phyloP scores from a whole-genome alignment of 805 yeast genomes.

The Candida awuae region DNA sequence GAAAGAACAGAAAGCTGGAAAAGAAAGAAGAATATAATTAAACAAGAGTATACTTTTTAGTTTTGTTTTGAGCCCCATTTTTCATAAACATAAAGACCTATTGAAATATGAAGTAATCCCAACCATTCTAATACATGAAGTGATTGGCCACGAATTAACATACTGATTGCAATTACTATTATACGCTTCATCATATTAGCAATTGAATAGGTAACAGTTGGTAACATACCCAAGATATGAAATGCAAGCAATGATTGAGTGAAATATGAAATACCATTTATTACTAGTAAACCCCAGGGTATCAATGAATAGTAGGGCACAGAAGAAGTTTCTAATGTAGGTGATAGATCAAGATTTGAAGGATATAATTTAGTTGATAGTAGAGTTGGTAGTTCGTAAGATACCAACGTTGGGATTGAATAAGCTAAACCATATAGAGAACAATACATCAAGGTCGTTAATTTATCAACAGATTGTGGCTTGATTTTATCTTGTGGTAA shows the following conservation, averaged over 20 bases:
- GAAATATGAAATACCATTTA: constrained; percentile 73
- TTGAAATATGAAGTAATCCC: constrained; percentile 44
- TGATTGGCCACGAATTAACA: constrained; percentile 48
- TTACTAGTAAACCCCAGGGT: constrained; percentile 41
- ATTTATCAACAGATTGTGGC: constrained; percentile 52
- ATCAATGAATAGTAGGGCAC: constrained; percentile 21
- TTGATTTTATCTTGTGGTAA: not conserved
- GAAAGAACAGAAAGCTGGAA: not conserved
- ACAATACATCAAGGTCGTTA: constrained; percentile 74
- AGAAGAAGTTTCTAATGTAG: constrained; percentile 1
- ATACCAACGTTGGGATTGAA: constrained; percentile 67
- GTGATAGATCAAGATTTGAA: constrained; percentile 5
- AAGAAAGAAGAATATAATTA: not conserved
- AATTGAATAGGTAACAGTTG: constrained; percentile 79
- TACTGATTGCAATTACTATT: constrained; percentile 73
- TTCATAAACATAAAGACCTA: constrained; percentile 58
- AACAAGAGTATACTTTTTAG: not conserved
- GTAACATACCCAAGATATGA: constrained; percentile 69
- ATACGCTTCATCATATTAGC: constrained; percentile 85
- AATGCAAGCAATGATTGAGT: constrained; percentile 74
- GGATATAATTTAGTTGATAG: constrained; percentile 9
- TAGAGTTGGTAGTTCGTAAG: constrained; percentile 44
- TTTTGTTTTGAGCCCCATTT: constrained; percentile 38
- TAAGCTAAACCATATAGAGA: constrained; percentile 63
- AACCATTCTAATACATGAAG: constrained; percentile 39